Evolutionary conservation across 352 stramenopile species (phyloP), one percentile per base, ranked within the genome.

Genomic region (Globisporangium spiculum): DNA sequence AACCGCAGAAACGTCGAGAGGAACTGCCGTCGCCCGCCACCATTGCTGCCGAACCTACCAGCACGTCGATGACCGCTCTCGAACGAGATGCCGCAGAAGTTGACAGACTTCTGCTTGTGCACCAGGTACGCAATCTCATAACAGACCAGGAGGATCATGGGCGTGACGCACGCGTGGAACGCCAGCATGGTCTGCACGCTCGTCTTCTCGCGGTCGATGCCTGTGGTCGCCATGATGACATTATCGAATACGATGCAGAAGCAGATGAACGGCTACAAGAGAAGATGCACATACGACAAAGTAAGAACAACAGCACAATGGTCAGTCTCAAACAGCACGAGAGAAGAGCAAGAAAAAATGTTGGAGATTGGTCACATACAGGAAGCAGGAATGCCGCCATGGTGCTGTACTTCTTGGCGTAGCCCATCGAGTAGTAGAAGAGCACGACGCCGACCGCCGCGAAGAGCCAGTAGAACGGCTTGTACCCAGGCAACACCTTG

Each of bases 101-200:
- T 94, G 63, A 97, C 88, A 24, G 81, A 90, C 61, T 94, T 94
- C 60, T 94, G 85, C 75, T 96, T 97, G 76, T 97, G 91, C 53
- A 97, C 91, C 46, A 92, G 63, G 76, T 97, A 97, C 14, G 88
- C 88, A 69, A 97, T 74, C 73, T 97, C 90, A 68, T 96, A 97
- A 76, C 88, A 94, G 3, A 94, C 84, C 22, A 97, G 75, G 54
- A 97, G 72, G 55, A 96, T 77, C 74, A 96, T 83, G 0, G 91
- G 91, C 38, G 88, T 91, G 54, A 97, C 81, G 66, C 85, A 93
- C 46, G 87, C 77, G 68, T 93, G 87, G 68, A 95, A 91, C 18
- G 83, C 87, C 7, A 95, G 70, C 87, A 95, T 93, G 50, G 79
- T 78, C 62, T 90, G 78, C 27, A 86, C 86, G 56, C 74, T 81